A percentile compares a stretch with the other conserved stretches of the same genome.
Evolutionary conservation across 768 basidiomycete genomes (phyloP).

Genomic region (Zangia roseola): DNA sequence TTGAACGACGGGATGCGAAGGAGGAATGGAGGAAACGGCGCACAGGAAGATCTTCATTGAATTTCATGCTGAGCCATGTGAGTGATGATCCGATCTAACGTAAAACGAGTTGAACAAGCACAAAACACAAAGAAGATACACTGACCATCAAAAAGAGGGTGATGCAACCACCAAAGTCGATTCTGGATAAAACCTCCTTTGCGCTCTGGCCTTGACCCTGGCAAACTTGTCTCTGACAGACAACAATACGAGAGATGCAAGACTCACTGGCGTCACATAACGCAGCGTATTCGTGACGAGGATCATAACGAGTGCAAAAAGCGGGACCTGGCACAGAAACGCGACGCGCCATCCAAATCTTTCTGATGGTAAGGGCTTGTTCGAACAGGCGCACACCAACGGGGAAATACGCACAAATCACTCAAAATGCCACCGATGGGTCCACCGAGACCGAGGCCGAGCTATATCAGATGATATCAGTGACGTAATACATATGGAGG

Average conservation of each 20-base stretch:
- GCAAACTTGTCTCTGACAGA: not conserved
- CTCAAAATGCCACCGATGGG: conserved; percentile 21
- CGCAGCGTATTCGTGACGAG: conserved; percentile 47
- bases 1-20: not conserved
- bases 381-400: not conserved
- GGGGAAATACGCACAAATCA: conserved; percentile 15
- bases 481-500: not conserved
- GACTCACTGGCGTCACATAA: conserved; percentile 64
- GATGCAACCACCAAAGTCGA: conserved; percentile 73
- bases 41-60: conserved; percentile 64
- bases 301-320: conserved; percentile 55
- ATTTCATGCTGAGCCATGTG: conserved; percentile 67
- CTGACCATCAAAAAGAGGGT: conserved; percentile 58
- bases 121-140: not conserved
- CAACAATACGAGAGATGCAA: not conserved
- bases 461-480: conserved; percentile 8
- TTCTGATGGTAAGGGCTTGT: not conserved
- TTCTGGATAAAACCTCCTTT: conserved; percentile 68
- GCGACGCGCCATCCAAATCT: conserved; percentile 79
- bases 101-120: not conserved
- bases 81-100: conserved; percentile 57
- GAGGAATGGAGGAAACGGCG: conserved; percentile 9
- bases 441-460: conserved; percentile 24
- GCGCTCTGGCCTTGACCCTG: conserved; percentile 67
- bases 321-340: conserved; percentile 68